Percentiles rank a stretch among this genome's conserved stretches.
phyloP scores from a whole-genome alignment of 352 stramenopile species.

The Aphanomyces cochlioides region DNA sequence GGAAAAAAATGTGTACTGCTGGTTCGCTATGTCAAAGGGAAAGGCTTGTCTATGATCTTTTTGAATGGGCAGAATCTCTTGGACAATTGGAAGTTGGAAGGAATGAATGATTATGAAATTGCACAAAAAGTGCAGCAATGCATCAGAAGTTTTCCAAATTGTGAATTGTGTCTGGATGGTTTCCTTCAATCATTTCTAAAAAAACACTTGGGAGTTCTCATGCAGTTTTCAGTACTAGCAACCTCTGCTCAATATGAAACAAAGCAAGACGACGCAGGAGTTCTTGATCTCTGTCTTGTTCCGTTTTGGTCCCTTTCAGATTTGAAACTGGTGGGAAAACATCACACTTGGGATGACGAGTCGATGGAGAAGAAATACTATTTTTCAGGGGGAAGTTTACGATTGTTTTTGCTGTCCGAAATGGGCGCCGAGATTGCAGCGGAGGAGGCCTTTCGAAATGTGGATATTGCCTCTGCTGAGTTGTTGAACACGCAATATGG shows the following conservation, averaged over 20 bases:
- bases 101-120: constrained; percentile 2
- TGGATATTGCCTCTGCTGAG: not conserved
- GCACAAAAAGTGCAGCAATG: not conserved
- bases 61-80: not conserved
- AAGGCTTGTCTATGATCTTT: constrained; percentile 1
- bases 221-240: not conserved
- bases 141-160: not conserved
- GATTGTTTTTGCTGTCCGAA: constrained; percentile 2
- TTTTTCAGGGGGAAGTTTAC: not conserved
- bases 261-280: not conserved
- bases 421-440: not conserved
- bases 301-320: constrained; percentile 2
- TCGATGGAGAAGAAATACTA: not conserved
- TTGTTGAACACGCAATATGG: not conserved
- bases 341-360: not conserved
- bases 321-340: constrained; percentile 1
- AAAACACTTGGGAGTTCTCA: not conserved
- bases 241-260: not conserved
- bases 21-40: not conserved
- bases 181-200: not conserved
- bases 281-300: not conserved
- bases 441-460: not conserved
- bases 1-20: not conserved
- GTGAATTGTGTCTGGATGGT: not conserved
- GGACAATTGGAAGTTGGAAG: not conserved